A percentile compares a stretch with the other conserved stretches of the same genome.
phyloP scores from a whole-genome alignment of 345 rosid species.

The Excoecaria agallocha region DNA sequence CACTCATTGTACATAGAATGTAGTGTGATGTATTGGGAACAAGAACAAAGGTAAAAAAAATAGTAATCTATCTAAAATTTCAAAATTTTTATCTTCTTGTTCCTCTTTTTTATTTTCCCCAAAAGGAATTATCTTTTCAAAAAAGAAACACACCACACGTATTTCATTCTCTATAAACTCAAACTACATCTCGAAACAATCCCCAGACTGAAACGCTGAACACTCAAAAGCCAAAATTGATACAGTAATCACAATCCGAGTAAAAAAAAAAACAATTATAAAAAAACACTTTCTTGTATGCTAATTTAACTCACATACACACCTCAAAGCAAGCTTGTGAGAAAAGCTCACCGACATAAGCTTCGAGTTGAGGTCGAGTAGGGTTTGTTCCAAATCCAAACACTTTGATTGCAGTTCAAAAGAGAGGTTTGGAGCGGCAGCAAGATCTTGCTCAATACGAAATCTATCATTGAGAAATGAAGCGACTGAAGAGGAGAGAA shows the following conservation, averaged over 20 bases:
- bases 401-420: conserved; percentile 61
- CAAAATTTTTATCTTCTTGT: not conserved
- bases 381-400: conserved; percentile 52
- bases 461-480: conserved; percentile 57
- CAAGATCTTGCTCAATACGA: conserved; percentile 39
- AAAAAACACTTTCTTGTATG: too few relatives aligned
- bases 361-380: conserved; percentile 48
- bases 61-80: not conserved
- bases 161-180: too few relatives aligned
- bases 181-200: too few relatives aligned
- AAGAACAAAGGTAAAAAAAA: not conserved
- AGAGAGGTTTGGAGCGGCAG: conserved; percentile 44
- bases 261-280: too few relatives aligned
- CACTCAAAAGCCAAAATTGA: too few relatives aligned
- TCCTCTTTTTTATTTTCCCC: not conserved
- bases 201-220: too few relatives aligned
- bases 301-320: not conserved
- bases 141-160: too few relatives aligned
- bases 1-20: too few relatives aligned
- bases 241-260: too few relatives aligned
- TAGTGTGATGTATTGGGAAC: not conserved
- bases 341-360: conserved; percentile 65
- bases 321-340: conserved; percentile 1
- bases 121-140: not conserved
- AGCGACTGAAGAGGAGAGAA: conserved; percentile 44